phyloP scores from a whole-genome alignment of 352 stramenopile genomes.

The Globisporangium sylvaticum region DNA sequence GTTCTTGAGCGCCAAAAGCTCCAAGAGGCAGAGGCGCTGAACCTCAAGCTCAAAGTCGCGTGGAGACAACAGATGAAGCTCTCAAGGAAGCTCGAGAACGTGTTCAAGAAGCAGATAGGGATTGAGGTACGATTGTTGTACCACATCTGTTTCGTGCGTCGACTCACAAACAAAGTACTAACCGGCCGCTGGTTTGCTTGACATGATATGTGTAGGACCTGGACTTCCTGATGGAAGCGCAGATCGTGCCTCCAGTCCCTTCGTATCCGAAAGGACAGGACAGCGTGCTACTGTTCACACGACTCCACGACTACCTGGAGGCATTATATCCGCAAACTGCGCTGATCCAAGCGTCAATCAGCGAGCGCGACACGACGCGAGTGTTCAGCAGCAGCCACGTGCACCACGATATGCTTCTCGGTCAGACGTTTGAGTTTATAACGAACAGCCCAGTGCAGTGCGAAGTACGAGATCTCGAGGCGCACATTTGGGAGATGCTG shows the following conservation, averaged over 20 bases:
- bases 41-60: slow-evolving; percentile 32
- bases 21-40: slow-evolving; percentile 32
- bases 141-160: background rate
- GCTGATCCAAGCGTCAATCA: background rate
- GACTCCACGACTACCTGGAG: background rate
- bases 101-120: slow-evolving; percentile 22
- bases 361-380: background rate
- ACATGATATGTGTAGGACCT: background rate
- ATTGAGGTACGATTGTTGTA: background rate
- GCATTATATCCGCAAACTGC: background rate
- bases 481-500: background rate
- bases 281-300: background rate
- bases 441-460: background rate
- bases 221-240: background rate
- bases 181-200: background rate
- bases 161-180: background rate
- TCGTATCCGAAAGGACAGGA: background rate
- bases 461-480: background rate
- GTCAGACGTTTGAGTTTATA: background rate
- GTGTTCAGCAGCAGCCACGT: slow-evolving; percentile 12
- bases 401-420: slow-evolving; percentile 1
- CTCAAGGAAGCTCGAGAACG: slow-evolving; percentile 31
- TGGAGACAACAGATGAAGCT: slow-evolving; percentile 37
- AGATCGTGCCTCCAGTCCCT: background rate
- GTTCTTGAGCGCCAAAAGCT: slow-evolving; percentile 32